phyloP scores from a whole-genome alignment of 768 basidiomycete species.

The Candolleomyces efflorescens region DNA sequence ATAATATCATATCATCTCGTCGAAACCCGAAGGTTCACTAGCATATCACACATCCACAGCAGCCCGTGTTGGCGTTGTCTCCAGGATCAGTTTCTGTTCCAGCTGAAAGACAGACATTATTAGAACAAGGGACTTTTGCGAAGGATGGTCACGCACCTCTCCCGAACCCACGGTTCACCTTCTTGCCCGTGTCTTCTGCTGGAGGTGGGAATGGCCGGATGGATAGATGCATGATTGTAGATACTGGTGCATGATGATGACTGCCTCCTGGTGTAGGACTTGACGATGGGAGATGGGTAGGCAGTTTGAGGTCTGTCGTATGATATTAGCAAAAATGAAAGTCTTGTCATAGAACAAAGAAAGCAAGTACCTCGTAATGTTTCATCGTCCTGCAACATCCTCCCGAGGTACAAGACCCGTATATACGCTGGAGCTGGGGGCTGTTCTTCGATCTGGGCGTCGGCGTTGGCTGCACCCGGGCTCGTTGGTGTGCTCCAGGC shows the following conservation, averaged over 20 bases:
- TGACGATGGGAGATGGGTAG: conserved; percentile 29
- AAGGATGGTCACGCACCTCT: conserved; percentile 19
- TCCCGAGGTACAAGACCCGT: conserved; percentile 71
- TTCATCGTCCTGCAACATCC: conserved; percentile 82
- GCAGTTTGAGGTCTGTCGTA: conserved; percentile 32
- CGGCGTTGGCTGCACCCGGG: conserved; percentile 23
- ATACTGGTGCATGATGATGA: conserved; percentile 17
- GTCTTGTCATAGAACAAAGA: conserved; percentile 5
- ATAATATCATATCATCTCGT: neutral
- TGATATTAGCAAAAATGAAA: neutral
- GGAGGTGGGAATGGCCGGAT: conserved; percentile 56
- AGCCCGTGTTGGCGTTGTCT: conserved; percentile 2
- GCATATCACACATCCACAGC: conserved; percentile 15
- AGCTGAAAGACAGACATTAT: too few relatives aligned
- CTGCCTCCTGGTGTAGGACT: conserved; percentile 6
- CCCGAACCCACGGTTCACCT: conserved; percentile 31
- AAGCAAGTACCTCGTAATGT: conserved; percentile 55
- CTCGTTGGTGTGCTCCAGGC: conserved; percentile 61
- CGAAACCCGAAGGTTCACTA: neutral
- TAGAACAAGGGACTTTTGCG: neutral
- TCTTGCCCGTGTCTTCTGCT: conserved; percentile 55
- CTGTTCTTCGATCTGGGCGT: conserved; percentile 69
- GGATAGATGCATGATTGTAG: conserved; percentile 75
- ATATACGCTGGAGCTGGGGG: conserved; percentile 76
- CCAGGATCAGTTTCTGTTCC: neutral